Conservation (phyloP, 2,329 filamentous ascomycete genomes). For the Aspergillus tubingensis region DNA sequence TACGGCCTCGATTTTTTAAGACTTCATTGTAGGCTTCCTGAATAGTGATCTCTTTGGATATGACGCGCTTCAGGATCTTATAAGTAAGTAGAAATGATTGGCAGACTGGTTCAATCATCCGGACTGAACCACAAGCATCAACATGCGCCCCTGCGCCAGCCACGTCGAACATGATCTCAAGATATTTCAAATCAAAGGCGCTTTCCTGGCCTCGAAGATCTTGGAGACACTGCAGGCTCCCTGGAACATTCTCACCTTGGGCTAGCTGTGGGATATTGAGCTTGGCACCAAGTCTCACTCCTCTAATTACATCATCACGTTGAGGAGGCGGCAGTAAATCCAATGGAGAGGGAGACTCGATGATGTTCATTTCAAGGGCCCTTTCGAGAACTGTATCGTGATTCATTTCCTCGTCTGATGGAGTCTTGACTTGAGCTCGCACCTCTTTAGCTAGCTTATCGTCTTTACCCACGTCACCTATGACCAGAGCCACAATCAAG, state of each 20-base stretch:
- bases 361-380: not conserved
- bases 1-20: not conserved
- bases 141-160: constrained; percentile 7
- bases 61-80: not conserved
- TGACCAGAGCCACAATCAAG: constrained; percentile 37
- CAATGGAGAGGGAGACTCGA: not conserved
- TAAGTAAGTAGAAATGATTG: constrained; percentile 3
- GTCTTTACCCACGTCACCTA: constrained; percentile 47
- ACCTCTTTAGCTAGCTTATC: constrained; percentile 5
- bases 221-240: not conserved
- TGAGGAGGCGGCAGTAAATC: not conserved
- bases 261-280: constrained; percentile 12
- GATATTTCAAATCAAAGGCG: constrained; percentile 9
- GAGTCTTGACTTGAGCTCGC: not conserved
- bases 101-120: constrained; percentile 13
- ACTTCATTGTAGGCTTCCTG: constrained; percentile 5
- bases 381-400: not conserved
- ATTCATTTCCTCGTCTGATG: not conserved
- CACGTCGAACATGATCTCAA: constrained; percentile 13
- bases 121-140: constrained; percentile 6
- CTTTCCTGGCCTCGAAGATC: not conserved
- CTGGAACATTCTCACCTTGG: constrained; percentile 13
- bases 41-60: not conserved
- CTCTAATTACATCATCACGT: not conserved
- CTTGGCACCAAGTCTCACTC: not conserved